Percentiles rank a stretch among this genome's conserved stretches.
Evolutionary conservation across 495 filamentous ascomycete genomes (phyloP).

Genomic region (Pyrenula massariospora): DNA sequence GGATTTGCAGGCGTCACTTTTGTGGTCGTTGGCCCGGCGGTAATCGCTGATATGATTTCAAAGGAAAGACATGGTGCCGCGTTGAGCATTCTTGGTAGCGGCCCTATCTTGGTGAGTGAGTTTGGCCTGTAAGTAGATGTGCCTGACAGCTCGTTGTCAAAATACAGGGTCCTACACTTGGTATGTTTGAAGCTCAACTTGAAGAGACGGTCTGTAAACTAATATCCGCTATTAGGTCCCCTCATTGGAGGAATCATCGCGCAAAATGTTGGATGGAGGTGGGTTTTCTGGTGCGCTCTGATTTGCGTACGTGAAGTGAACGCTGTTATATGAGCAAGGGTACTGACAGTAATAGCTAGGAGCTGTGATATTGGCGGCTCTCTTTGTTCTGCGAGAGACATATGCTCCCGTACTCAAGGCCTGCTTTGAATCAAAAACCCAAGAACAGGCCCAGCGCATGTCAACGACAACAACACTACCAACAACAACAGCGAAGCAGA

Average conservation of each 20-base stretch:
- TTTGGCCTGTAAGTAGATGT: no score
- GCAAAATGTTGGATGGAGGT: conserved; percentile 44
- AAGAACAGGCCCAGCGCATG: no score
- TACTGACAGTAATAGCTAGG: no score
- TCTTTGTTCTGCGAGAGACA: no score
- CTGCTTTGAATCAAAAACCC: no score
- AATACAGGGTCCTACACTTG: not conserved
- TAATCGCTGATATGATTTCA: not conserved
- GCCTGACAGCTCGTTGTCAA: no score
- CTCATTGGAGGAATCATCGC: conserved; percentile 40
- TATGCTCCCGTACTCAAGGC: no score
- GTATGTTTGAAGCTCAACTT: not conserved
- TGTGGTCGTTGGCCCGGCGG: not conserved
- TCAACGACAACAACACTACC: no score
- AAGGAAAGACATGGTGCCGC: not conserved
- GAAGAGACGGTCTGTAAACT: no score
- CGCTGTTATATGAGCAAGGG: no score
- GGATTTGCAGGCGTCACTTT: not conserved
- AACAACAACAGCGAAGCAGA: no score
- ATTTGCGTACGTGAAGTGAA: conserved; percentile 20
- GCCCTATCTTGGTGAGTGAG: not conserved
- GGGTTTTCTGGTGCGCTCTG: conserved; percentile 41
- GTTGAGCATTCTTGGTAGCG: not conserved
- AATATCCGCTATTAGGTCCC: conserved; percentile 28
- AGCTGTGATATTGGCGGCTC: no score